Evolutionary conservation across 192 early-diverging fungal genomes (phyloP).

Genomic region (Gigaspora rosea): DNA sequence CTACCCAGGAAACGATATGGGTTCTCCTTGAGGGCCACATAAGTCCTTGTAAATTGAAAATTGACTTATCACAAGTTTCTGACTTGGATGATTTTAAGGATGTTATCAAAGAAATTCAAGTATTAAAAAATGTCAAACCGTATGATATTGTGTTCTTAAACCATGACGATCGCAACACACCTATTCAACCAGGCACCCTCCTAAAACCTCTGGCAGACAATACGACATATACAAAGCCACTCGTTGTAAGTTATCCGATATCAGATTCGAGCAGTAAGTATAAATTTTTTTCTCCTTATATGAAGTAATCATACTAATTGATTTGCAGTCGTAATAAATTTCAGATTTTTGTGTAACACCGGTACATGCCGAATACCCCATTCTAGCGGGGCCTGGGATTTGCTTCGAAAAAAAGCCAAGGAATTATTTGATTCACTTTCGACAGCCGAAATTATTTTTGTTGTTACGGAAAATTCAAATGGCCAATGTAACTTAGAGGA

Average conservation of each 20-base stretch:
- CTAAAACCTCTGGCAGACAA: not conserved
- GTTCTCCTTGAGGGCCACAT: not conserved
- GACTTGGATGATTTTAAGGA: not conserved
- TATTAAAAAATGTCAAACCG: not conserved
- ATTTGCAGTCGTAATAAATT: not conserved
- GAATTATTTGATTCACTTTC: too few relatives aligned
- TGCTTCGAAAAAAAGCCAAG: not conserved
- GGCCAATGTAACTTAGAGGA: not conserved
- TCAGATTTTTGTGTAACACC: not conserved
- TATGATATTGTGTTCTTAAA: not conserved
- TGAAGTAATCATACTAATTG: not conserved
- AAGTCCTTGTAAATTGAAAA: not conserved
- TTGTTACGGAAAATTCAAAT: too few relatives aligned
- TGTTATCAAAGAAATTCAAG: not conserved
- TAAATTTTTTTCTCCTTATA: not conserved
- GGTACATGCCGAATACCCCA: not conserved
- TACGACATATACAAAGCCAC: not conserved
- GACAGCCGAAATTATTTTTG: too few relatives aligned
- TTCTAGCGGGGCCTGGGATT: not conserved
- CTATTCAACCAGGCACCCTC: not conserved
- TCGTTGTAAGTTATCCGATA: not conserved
- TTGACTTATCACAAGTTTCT: not conserved
- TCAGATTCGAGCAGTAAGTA: constrained; percentile 7
- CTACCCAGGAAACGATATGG: not conserved
- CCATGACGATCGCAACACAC: not conserved